Base-by-base conservation (phyloP, 345 rosid species). In the Citrus glauca region DNA sequence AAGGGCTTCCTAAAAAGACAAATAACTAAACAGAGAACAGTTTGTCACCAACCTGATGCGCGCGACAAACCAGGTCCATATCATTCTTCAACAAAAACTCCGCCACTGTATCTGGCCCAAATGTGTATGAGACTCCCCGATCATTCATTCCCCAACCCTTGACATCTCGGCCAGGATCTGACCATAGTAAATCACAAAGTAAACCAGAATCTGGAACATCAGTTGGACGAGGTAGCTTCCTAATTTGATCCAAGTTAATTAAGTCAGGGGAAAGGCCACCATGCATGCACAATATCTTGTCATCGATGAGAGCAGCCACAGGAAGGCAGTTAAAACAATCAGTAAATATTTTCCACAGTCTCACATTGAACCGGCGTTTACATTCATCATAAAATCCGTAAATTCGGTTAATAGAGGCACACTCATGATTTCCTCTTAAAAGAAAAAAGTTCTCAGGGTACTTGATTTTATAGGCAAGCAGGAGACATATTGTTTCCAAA, bases 371-470 rank as follows among this genome's bases (percentile, higher is more conserved):
- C 82, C 98, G 88, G 22, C 97, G 88, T 74, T 94, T 94, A 81
- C 98, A 94, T 86, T 94, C 98, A 72, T 94, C 98, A 80, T 94
- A 94, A 86, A 94, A 94, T 62, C 98, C 97, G 69, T 92, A 94
- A 68, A 94, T 92, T 59, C 97, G 91, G 74, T 94, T 94, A 69
- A 94, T 92, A 66, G 94, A 92, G 6, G 98, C 97, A 81, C 92
- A 88, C 79, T 94, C 98, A 72, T 94, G 98, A 73, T 94, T 94
- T 78, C 98, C 98, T 79, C 98, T 82, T 71, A 94, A 32, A 80
- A 92, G 86, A 87, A 94, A 92, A 85, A 94, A 91, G 78, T 94
- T 91, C 90, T 92, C 97, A 11, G 98, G 95, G 82, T 90, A 92
- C 81, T 94, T 94, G 76, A 92, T 91, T 78, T 94, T 92, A 85